Conservation (phyloP, 2,329 filamentous ascomycete genomes). For the Neocatenulostroma microsporum region DNA sequence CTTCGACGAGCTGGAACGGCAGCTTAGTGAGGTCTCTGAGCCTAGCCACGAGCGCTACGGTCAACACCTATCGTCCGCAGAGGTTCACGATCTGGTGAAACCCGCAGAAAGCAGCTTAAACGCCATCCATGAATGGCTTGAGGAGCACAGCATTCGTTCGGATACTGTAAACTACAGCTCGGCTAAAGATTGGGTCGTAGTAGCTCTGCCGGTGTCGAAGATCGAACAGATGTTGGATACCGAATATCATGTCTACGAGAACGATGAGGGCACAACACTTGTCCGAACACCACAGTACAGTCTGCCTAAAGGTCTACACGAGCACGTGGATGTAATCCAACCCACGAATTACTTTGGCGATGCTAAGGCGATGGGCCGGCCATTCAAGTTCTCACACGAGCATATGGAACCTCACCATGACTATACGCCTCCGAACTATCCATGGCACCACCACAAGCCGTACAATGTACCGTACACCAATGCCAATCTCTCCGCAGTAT, state of each 20-base stretch:
- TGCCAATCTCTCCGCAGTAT: neutral
- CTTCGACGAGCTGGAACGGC: slow-evolving; percentile 4
- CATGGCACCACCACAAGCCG: neutral
- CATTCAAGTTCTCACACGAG: neutral
- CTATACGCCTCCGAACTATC: neutral
- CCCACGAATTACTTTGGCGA: neutral
- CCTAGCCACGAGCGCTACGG: neutral
- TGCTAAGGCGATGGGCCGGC: neutral
- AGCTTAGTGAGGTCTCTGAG: neutral
- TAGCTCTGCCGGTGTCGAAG: slow-evolving; percentile 45
- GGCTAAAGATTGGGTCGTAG: slow-evolving; percentile 49
- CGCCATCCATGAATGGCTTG: slow-evolving; percentile 50
- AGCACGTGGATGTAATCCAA: neutral
- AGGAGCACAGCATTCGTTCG: slow-evolving; percentile 38
- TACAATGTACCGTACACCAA: neutral
- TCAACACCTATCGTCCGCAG: slow-evolving; percentile 42
- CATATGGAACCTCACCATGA: neutral
- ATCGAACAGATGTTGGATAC: slow-evolving; percentile 49
- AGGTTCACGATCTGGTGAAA: slow-evolving; percentile 48
- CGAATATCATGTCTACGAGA: slow-evolving; percentile 46
- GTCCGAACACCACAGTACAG: neutral
- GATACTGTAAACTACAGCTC: slow-evolving; percentile 23
- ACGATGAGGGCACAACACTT: slow-evolving; percentile 8
- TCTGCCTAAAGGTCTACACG: neutral
- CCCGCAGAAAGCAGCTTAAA: slow-evolving; percentile 46